Conservation (phyloP, 345 rosid species). For the Gossypium australe region DNA sequence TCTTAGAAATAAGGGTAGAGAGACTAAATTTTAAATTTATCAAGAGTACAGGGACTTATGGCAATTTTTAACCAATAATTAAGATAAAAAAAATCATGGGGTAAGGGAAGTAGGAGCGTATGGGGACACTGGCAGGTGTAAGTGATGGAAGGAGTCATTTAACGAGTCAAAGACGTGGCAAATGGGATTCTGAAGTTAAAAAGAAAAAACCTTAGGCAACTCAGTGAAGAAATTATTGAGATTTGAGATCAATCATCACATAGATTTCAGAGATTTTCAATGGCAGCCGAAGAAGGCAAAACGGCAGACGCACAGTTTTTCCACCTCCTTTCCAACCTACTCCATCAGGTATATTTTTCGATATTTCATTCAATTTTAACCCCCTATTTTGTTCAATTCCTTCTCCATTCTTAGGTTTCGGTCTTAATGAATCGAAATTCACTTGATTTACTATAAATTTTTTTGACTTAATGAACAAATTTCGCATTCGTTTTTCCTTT, state of each 20-base stretch:
- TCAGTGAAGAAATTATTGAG: not conserved
- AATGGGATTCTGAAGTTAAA: not conserved
- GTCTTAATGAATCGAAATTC: not conserved
- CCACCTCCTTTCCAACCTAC: constrained; percentile 63
- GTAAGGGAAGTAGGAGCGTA: too few species aligned
- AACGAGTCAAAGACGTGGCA: not conserved
- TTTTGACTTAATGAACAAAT: not conserved
- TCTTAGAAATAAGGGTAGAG: too few species aligned
- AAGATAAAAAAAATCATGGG: too few species aligned
- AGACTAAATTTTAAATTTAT: too few species aligned
- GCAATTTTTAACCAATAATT: too few species aligned
- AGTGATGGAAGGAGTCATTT: too few species aligned
- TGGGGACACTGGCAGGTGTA: too few species aligned
- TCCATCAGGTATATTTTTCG: constrained; percentile 42
- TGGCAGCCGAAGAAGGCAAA: constrained; percentile 29
- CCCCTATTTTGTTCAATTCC: not conserved
- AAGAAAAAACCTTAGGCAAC: too few species aligned
- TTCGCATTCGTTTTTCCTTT: not conserved
- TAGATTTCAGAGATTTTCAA: not conserved
- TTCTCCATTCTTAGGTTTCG: not conserved
- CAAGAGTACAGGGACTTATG: too few species aligned
- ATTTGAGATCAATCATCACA: not conserved
- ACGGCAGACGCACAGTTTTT: constrained; percentile 58
- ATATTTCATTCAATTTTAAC: not conserved
- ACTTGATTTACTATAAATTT: not conserved